phyloP scores from a whole-genome alignment of 306 rosid species.

The Oxytropis ochrocephala region DNA sequence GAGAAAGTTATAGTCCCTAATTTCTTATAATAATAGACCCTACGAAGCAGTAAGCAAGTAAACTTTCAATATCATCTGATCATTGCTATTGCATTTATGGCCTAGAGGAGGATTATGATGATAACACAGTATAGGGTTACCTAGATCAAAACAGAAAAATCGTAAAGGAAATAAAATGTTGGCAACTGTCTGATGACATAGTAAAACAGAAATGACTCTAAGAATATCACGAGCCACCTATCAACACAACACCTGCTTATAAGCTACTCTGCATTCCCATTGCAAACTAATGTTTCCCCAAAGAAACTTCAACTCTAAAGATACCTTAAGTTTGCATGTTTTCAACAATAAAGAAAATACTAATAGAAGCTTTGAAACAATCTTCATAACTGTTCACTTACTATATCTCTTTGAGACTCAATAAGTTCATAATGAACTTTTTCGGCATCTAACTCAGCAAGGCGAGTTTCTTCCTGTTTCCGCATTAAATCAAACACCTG shows the following conservation, averaged over 20 bases:
- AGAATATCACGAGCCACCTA: neutral
- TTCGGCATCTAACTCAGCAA: slow-evolving; percentile 68
- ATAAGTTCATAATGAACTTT: slow-evolving; percentile 66
- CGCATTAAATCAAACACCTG: slow-evolving; percentile 84
- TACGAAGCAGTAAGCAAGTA: neutral
- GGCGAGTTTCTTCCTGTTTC: slow-evolving; percentile 76
- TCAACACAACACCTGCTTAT: neutral
- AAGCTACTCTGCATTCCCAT: neutral
- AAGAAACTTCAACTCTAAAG: too few relatives aligned
- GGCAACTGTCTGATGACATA: neutral
- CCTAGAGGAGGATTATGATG: neutral
- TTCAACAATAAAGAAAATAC: too few relatives aligned
- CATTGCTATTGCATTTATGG: neutral
- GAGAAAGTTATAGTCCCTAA: neutral
- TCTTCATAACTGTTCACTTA: slow-evolving; percentile 31
- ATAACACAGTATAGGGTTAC: neutral
- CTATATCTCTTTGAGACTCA: slow-evolving; percentile 69
- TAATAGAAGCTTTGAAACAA: neutral
- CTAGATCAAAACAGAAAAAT: neutral
- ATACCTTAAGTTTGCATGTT: too few relatives aligned
- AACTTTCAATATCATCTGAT: neutral
- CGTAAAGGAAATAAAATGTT: neutral
- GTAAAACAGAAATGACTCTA: neutral
- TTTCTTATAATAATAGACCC: neutral
- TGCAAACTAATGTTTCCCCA: too few relatives aligned